Evolutionary conservation across 2,329 filamentous ascomycete species (phyloP).

Genomic region (Botryotinia convoluta): DNA sequence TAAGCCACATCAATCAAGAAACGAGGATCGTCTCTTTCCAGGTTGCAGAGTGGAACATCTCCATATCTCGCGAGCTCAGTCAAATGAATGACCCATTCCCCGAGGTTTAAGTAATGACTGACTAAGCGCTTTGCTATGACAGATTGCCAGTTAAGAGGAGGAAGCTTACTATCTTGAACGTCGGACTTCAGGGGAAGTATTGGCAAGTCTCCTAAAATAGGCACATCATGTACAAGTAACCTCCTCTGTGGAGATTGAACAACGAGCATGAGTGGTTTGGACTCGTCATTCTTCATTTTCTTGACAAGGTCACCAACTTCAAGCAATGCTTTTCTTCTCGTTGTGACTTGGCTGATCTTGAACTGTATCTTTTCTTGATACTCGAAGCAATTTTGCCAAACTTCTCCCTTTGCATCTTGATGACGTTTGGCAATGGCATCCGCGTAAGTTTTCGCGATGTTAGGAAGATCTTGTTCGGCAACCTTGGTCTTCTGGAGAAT

Average conservation of each 20-base stretch:
- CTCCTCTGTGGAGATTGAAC: conserved; percentile 86
- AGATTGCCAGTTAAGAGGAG: conserved; percentile 89
- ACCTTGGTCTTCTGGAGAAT: conserved; percentile 84
- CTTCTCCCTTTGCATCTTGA: conserved; percentile 64
- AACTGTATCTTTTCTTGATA: conserved; percentile 87
- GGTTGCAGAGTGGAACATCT: conserved; percentile 89
- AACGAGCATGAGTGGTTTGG: conserved; percentile 75
- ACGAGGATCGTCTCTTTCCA: conserved; percentile 89
- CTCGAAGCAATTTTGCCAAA: conserved; percentile 76
- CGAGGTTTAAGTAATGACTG: conserved; percentile 87
- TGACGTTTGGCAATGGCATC: conserved; percentile 68
- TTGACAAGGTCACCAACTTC: conserved; percentile 86
- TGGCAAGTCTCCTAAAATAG: conserved; percentile 79
- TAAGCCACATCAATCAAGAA: conserved; percentile 97
- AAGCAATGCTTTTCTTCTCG: conserved; percentile 81
- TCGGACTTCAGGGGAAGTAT: conserved; percentile 79
- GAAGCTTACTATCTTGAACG: conserved; percentile 78
- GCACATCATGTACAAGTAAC: conserved; percentile 79
- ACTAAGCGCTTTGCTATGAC: conserved; percentile 85
- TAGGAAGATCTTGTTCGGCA: conserved; percentile 76
- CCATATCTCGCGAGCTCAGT: conserved; percentile 87
- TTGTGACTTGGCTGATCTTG: conserved; percentile 83
- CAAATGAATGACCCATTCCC: conserved; percentile 86
- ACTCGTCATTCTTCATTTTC: conserved; percentile 84
- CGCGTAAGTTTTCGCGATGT: conserved; percentile 82